These are phyloP conservation scores for Circinella umbellata DNA, from an alignment of 371 early-diverging fungal species.

Conservation along the genomic window DNA sequence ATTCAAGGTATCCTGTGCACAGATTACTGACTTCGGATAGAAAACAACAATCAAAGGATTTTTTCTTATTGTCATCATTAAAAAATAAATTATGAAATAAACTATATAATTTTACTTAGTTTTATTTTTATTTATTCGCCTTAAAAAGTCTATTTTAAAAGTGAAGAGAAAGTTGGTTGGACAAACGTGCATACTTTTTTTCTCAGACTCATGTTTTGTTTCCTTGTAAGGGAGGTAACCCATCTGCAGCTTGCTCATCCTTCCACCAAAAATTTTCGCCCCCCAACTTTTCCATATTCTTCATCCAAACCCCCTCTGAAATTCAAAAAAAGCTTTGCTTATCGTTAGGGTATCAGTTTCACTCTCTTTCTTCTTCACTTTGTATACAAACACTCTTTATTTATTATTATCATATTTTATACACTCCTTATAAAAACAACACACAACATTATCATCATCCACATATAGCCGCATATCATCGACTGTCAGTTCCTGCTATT, in stretches of 20 bases:
- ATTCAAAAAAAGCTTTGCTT: too few species aligned
- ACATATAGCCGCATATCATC: background rate
- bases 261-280: background rate
- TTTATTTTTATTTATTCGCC: too few species aligned
- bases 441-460: background rate
- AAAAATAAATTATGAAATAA: constrained; percentile 1
- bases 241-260: constrained; percentile 14
- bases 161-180: too few species aligned
- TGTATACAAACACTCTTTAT: background rate
- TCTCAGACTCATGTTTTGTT: constrained; percentile 6
- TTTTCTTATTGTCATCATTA: background rate
- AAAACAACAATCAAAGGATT: constrained; percentile 1
- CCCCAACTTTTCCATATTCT: background rate
- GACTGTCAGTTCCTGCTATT: constrained; percentile 7
- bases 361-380: constrained; percentile 2
- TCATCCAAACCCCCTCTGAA: background rate
- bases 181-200: background rate
- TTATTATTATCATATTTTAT: background rate
- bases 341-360: constrained; percentile 9
- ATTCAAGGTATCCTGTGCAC: constrained; percentile 25
- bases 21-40: constrained; percentile 11
- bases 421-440: background rate
- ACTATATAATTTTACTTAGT: background rate
- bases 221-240: constrained; percentile 8
- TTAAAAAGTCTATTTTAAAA: too few species aligned